Percentiles rank a stretch among this genome's conserved stretches.
These are phyloP conservation scores for Stachybotrys chlorohalonatus DNA, from an alignment of 2,329 filamentous ascomycete genomes.

Conservation along the genomic window DNA sequence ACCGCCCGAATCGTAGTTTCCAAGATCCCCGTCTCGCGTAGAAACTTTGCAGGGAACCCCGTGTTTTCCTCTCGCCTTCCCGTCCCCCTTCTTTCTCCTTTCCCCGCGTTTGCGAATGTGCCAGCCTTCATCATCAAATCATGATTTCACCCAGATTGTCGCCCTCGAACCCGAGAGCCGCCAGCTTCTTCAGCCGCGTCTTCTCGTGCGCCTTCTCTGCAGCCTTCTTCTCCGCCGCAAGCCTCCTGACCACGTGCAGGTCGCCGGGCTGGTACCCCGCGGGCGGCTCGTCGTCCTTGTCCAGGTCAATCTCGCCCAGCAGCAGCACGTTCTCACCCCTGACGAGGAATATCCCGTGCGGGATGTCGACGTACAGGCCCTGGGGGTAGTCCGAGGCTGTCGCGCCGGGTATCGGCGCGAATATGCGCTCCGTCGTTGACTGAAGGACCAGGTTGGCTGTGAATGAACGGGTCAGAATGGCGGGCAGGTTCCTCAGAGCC, in stretches of 20 bases:
- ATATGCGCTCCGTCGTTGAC: constrained; percentile 84
- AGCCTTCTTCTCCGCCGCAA: constrained; percentile 63
- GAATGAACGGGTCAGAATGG: not conserved
- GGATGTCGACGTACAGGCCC: constrained; percentile 71
- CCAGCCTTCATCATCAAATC: constrained; percentile 30
- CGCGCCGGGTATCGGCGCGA: constrained; percentile 44
- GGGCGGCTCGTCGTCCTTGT: constrained; percentile 82
- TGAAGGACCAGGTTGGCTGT: constrained; percentile 91
- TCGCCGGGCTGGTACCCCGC: constrained; percentile 62
- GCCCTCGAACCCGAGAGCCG: constrained; percentile 76
- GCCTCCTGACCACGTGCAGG: constrained; percentile 57
- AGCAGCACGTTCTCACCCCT: constrained; percentile 95
- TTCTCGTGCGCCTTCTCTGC: constrained; percentile 67
- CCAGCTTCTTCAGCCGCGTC: constrained; percentile 59
- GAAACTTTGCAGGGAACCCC: not conserved
- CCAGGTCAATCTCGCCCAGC: constrained; percentile 91
- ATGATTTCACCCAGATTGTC: constrained; percentile 71
- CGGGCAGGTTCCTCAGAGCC: no score
- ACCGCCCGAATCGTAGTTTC: constrained; percentile 12
- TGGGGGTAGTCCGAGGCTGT: constrained; percentile 24
- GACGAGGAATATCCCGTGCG: constrained; percentile 81
- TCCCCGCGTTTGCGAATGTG: not conserved
- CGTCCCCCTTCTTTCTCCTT: not conserved
- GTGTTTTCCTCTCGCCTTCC: not conserved
- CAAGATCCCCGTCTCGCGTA: not conserved